These are phyloP conservation scores for Malassezia yamatoensis DNA, from an alignment of 1,284 basidiomycete genomes.

Conservation along the genomic window DNA sequence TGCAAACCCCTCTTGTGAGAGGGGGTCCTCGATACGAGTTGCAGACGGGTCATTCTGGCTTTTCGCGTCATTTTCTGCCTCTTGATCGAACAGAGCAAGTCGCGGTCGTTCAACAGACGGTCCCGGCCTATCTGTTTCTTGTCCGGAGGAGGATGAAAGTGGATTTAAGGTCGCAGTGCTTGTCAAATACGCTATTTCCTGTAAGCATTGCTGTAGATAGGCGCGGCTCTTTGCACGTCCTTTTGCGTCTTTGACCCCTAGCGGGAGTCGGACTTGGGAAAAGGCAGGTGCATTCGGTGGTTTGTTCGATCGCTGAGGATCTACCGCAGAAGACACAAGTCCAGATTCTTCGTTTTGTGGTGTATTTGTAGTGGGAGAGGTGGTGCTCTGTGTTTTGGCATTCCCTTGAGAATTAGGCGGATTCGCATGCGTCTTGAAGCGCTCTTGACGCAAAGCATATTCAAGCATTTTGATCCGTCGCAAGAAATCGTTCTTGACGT, in stretches of 20 bases:
- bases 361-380: background rate
- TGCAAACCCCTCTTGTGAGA: background rate
- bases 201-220: conserved; percentile 94
- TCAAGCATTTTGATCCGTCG: conserved; percentile 98
- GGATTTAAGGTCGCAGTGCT: conserved; percentile 95
- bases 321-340: background rate
- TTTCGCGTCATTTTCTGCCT: background rate
- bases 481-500: conserved; percentile 88
- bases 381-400: background rate
- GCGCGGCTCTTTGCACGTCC: conserved; percentile 86
- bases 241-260: conserved; percentile 70
- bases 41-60: background rate
- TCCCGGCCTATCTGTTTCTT: background rate
- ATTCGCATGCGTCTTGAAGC: background rate
- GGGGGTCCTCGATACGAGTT: background rate
- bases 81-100: background rate
- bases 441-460: conserved; percentile 65
- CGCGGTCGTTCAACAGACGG: conserved; percentile 1
- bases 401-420: background rate
- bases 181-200: conserved; percentile 94
- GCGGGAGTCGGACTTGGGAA: conserved; percentile 12
- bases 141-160: conserved; percentile 49
- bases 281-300: background rate
- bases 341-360: background rate
- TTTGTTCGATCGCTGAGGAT: background rate